Evolutionary conservation across 2,329 filamentous ascomycete species (phyloP).

Genomic region (Geoglossum cookeanum): DNA sequence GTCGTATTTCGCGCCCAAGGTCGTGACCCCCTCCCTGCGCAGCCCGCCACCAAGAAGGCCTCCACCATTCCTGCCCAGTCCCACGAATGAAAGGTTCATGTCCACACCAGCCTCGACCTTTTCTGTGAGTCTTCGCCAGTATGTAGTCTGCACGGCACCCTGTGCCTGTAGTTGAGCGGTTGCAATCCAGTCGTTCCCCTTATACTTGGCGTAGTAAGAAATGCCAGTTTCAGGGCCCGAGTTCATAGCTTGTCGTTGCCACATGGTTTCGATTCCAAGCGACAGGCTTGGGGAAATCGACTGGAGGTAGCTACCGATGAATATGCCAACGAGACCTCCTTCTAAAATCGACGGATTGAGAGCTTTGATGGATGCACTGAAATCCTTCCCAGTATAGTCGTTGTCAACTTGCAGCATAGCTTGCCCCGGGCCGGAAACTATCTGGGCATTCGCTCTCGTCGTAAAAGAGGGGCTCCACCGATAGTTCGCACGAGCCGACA

Average conservation of each 20-base stretch:
- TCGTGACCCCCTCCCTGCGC: slow-evolving; percentile 74
- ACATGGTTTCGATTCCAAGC: slow-evolving; percentile 79
- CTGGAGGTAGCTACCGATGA: slow-evolving; percentile 90
- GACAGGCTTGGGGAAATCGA: slow-evolving; percentile 73
- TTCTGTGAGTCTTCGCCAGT: slow-evolving; percentile 84
- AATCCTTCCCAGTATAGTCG: slow-evolving; percentile 86
- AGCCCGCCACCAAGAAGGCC: slow-evolving; percentile 57
- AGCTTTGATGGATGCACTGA: slow-evolving; percentile 80
- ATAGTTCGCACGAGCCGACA: slow-evolving; percentile 83
- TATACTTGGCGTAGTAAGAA: slow-evolving; percentile 85
- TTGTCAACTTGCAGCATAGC: slow-evolving; percentile 88
- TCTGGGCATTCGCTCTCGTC: slow-evolving; percentile 74
- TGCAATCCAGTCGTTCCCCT: slow-evolving; percentile 78
- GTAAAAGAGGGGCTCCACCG: slow-evolving; percentile 65
- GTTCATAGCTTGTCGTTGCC: slow-evolving; percentile 70
- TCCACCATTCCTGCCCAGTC: slow-evolving; percentile 36
- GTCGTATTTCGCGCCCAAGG: slow-evolving; percentile 92
- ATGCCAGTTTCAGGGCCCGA: slow-evolving; percentile 79
- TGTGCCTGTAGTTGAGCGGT: slow-evolving; percentile 78
- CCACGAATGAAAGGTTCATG: slow-evolving; percentile 67
- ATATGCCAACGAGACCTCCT: slow-evolving; percentile 83
- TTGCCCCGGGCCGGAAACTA: slow-evolving; percentile 57
- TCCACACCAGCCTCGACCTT: slow-evolving; percentile 94
- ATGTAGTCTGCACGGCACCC: slow-evolving; percentile 74
- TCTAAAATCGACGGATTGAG: slow-evolving; percentile 91